Evolutionary conservation across 495 filamentous ascomycete species (phyloP), one percentile per base, ranked within the genome.

Genomic region (Umbilicaria muhlenbergii): DNA sequence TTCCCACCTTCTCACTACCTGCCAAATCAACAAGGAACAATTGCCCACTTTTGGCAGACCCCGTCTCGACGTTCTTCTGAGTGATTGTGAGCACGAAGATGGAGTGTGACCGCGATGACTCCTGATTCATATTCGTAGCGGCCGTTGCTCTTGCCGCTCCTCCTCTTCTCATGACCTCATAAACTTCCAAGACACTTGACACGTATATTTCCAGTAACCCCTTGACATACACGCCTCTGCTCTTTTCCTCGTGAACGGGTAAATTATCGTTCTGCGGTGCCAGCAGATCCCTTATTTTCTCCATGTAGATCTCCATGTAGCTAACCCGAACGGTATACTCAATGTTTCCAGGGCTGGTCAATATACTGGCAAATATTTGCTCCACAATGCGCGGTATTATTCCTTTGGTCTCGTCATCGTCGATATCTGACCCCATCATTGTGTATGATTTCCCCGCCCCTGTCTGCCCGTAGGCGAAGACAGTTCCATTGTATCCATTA

Each of bases 301-400:
- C 91, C 91, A 98, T 98, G 66, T 98, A 98, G 47, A 98, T 96
- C 63, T 98, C 91, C 91, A 98, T 96, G 62, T 98, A 98, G 57
- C 87, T 94, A 46, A 98, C 91, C 39, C 85, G 75, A 32, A 98
- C 91, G 15, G 86, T 96, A 60, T 95, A 98, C 61, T 98, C 91
- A 58, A 98, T 95, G 50, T 86, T 94, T 46, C 77, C 81, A 21
- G 91, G 83, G 50, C 85, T 92, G 5, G 81, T 75, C 52, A 94
- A 62, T 55, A 98, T 96, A 56, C 84, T 92, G 49, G 81, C 78
- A 59, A 98, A 98, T 54, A 98, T 94, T 62, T 98, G 91, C 61
- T 95, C 86, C 51, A 96, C 84, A 50, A 98, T 98, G 50, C 91
- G 80, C 32, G 91, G 91, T 51, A 94, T 98, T 21, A 98, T 84